phyloP scores from a whole-genome alignment of 306 rosid genomes.

The apple (Malus domestica) region ASM211411v1 NC_041795.1:34071001-34071500 shows the following conservation, averaged over 20 bases:
- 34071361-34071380: slow-evolving; percentile 84
- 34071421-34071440: slow-evolving; percentile 70
- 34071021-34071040: too few species aligned
- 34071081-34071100: too few species aligned
- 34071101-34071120: too few species aligned
- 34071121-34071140: too few species aligned
- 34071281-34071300: slow-evolving; percentile 67
- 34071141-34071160: too few species aligned
- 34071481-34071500: not conserved
- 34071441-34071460: slow-evolving; percentile 57
- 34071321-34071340: slow-evolving; percentile 85
- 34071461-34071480: not conserved
- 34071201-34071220: slow-evolving; percentile 78
- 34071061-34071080: too few species aligned
- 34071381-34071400: slow-evolving; percentile 65
- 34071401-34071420: slow-evolving; percentile 59
- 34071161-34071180: too few species aligned
- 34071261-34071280: slow-evolving; percentile 63
- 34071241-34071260: slow-evolving; percentile 83
- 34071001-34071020: too few species aligned
- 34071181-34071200: slow-evolving; percentile 41
- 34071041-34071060: too few species aligned
- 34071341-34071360: slow-evolving; percentile 79
- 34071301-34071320: slow-evolving; percentile 87
- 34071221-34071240: slow-evolving; percentile 69